phyloP scores from a whole-genome alignment of 2,329 filamentous ascomycete genomes.

The Exophiala viscosa region DNA sequence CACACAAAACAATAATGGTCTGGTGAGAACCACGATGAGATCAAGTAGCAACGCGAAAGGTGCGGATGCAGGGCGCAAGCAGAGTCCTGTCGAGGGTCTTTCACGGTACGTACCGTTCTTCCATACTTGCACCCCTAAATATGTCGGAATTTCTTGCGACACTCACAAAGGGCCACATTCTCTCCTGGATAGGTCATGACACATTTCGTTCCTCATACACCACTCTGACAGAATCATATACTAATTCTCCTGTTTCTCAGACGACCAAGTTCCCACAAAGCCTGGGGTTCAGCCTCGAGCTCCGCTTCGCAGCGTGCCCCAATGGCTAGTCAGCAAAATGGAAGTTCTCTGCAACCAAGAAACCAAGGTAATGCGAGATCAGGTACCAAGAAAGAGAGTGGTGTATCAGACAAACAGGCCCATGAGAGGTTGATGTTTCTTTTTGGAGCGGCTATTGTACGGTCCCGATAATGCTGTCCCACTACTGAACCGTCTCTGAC shows the following conservation, averaged over 20 bases:
- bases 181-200: not conserved
- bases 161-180: not conserved
- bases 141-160: not conserved
- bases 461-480: conserved; percentile 27
- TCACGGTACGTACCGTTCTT: conserved; percentile 16
- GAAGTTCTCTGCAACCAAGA: conserved; percentile 46
- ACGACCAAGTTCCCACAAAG: conserved; percentile 43
- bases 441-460: conserved; percentile 57
- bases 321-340: conserved; percentile 51
- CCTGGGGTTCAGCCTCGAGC: conserved; percentile 60
- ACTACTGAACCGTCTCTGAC: conserved; percentile 4
- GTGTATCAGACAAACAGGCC: conserved; percentile 54
- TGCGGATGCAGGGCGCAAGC: conserved; percentile 25
- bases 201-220: no score
- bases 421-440: conserved; percentile 59
- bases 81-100: conserved; percentile 25
- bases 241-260: conserved; percentile 1
- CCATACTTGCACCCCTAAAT: not conserved
- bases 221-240: no score
- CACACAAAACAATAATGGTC: conserved; percentile 25
- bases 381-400: conserved; percentile 44
- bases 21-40: conserved; percentile 26
- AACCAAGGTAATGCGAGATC: conserved; percentile 37
- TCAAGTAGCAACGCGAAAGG: conserved; percentile 24
- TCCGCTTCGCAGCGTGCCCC: conserved; percentile 57